Conservation (phyloP, 2,329 filamentous ascomycete species). For the Rutstroemia sp. region DNA sequence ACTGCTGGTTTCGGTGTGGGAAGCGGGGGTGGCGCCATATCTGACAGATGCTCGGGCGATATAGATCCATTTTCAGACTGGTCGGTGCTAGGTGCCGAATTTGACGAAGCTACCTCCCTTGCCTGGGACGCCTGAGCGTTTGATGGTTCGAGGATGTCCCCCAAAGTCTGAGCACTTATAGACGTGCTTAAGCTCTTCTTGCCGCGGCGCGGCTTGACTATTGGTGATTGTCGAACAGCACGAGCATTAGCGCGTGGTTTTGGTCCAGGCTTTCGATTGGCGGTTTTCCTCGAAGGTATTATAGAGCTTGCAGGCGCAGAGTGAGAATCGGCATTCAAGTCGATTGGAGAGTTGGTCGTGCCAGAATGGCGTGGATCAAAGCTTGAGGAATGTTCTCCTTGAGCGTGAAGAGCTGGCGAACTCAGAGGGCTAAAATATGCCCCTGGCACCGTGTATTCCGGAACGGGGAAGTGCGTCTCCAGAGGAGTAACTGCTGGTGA, state of each 20-base stretch:
- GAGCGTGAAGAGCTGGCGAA: constrained; percentile 71
- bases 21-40: constrained; percentile 62
- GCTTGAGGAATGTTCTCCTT: constrained; percentile 44
- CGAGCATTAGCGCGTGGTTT: constrained; percentile 24
- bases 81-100: constrained; percentile 34
- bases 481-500: constrained; percentile 80
- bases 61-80: constrained; percentile 58
- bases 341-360: constrained; percentile 27
- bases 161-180: constrained; percentile 36
- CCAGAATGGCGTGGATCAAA: constrained; percentile 34
- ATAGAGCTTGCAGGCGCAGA: constrained; percentile 21
- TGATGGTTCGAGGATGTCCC: constrained; percentile 30
- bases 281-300: constrained; percentile 18
- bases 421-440: constrained; percentile 79
- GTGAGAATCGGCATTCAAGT: constrained; percentile 24
- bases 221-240: constrained; percentile 32
- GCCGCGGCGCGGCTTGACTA: constrained; percentile 34
- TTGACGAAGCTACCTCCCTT: constrained; percentile 30
- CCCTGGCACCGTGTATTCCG: constrained; percentile 50
- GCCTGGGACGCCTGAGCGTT: constrained; percentile 30
- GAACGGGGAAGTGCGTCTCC: constrained; percentile 56
- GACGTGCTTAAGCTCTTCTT: constrained; percentile 36
- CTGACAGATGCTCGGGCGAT: constrained; percentile 54
- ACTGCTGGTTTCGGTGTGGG: constrained; percentile 57
- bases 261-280: constrained; percentile 8